Evolutionary conservation across 1,139 yeast species (phyloP).

Genomic region (Blastobotrys arbuscula): DNA sequence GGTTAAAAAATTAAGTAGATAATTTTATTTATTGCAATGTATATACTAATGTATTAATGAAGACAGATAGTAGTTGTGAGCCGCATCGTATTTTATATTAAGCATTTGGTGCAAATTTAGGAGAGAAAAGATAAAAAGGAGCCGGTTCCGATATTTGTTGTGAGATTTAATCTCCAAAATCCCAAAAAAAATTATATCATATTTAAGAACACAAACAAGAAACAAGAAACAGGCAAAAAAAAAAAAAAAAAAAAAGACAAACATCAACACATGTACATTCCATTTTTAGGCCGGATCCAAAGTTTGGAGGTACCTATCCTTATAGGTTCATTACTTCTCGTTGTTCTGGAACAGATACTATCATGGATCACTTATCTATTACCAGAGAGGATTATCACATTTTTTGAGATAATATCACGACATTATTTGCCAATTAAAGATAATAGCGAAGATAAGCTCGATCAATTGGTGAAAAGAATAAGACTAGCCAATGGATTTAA

Average conservation of each 20-base stretch:
- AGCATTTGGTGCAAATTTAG: no score
- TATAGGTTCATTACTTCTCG: slow-evolving; percentile 30
- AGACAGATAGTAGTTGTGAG: no score
- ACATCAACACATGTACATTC: slow-evolving; percentile 29
- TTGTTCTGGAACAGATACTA: slow-evolving; percentile 29
- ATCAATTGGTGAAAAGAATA: slow-evolving; percentile 22
- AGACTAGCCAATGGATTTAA: slow-evolving; percentile 44
- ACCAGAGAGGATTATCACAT: slow-evolving; percentile 28
- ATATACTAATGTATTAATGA: background rate
- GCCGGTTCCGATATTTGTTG: no score
- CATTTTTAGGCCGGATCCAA: slow-evolving; percentile 28
- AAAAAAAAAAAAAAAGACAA: no score
- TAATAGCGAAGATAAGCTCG: slow-evolving; percentile 13
- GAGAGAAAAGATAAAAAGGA: no score
- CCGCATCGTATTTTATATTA: no score
- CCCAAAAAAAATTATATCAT: no score
- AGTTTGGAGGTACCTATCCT: slow-evolving; percentile 32
- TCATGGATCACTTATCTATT: slow-evolving; percentile 31
- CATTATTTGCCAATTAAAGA: slow-evolving; percentile 13
- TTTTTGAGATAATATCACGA: slow-evolving; percentile 24
- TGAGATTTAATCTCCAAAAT: no score
- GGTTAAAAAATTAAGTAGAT: no score
- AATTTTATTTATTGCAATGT: no score
- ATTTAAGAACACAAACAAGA: no score
- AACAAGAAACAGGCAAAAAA: no score